Evolutionary conservation across 139 green algal species (phyloP), one percentile per base, ranked within the genome.

Genomic region (Volvox reticuliferus): DNA sequence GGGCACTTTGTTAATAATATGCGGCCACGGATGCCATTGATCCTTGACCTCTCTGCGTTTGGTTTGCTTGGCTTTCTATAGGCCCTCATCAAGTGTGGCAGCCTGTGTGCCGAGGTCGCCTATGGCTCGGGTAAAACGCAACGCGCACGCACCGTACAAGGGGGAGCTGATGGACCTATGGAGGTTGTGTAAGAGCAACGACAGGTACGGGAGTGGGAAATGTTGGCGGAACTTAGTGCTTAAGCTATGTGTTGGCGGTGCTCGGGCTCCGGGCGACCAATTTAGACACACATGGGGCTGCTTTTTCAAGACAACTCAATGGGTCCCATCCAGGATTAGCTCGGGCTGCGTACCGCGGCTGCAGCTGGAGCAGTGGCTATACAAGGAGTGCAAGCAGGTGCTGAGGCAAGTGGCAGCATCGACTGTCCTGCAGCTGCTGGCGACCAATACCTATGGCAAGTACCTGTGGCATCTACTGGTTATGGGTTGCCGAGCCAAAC

Each of bases 401-500:
- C 88, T 96, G 87, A 26, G 75, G 28, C 77, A 87, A 28, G 78
- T 96, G 71, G 93, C 94, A 67, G 93, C 61, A 26, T 86, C 91
- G 22, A 94, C 94, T 6, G 85, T 96, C 68, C 86, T 96, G 69
- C 89, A 94, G 82, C 78, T 96, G 80, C 94, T 96, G 65, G 44
- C 86, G 16, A 22, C 35, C 24, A 78, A 94, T 88, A 96, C 91
- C 0, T 94, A 91, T 50, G 94, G 94, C 94, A 84, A 65, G 78
- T 65, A 55, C 44, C 9, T 55, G 44, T 55, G 44, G 44, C 44
- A 55, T 55, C 9, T n/a, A n/a, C n/a, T 55, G 44, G 5, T 55
- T 55, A 55, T 55, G 44, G 44, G 5, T 55, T 55, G 9, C 5
- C 44, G 5, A 9, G 44, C 44, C 44, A 55, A 55, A 55, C 44